These are phyloP conservation scores for Mycena belliarum DNA, from an alignment of 768 basidiomycete species.

Conservation along the genomic window DNA sequence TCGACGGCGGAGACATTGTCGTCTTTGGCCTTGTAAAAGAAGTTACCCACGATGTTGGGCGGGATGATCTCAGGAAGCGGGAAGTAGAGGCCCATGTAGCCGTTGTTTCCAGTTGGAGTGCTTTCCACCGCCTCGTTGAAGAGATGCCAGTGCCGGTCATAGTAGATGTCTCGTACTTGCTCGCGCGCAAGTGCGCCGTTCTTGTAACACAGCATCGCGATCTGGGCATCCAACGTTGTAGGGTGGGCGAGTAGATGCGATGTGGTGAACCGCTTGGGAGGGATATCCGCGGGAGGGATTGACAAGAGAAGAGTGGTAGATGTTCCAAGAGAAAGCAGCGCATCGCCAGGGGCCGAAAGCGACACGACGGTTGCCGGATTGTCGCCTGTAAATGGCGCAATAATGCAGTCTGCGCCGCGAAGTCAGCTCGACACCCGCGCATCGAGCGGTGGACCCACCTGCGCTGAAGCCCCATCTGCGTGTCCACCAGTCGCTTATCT, in stretches of 20 bases:
- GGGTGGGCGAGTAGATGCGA: slow-evolving; percentile 78
- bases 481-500: slow-evolving; percentile 69
- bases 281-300: slow-evolving; percentile 61
- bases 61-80: slow-evolving; percentile 88
- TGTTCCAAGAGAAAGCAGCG: slow-evolving; percentile 83
- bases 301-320: slow-evolving; percentile 86
- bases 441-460: slow-evolving; percentile 37
- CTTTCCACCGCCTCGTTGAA: slow-evolving; percentile 69
- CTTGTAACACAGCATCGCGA: slow-evolving; percentile 93
- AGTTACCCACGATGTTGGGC: slow-evolving; percentile 69
- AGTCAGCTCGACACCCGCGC: not conserved
- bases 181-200: slow-evolving; percentile 84
- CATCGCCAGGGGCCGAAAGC: slow-evolving; percentile 75
- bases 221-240: slow-evolving; percentile 59
- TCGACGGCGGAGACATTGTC: slow-evolving; percentile 32
- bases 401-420: slow-evolving; percentile 58
- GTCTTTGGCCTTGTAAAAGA: slow-evolving; percentile 45
- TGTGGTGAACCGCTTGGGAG: slow-evolving; percentile 70
- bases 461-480: slow-evolving; percentile 73
- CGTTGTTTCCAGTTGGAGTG: slow-evolving; percentile 58
- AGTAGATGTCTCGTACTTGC: slow-evolving; percentile 68
- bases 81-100: slow-evolving; percentile 75
- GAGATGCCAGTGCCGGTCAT: slow-evolving; percentile 58
- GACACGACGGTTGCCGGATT: slow-evolving; percentile 85
- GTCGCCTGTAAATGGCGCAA: slow-evolving; percentile 88